Conservation (phyloP, 2,329 filamentous ascomycete genomes). For the Colletotrichum sansevieriae region DNA sequence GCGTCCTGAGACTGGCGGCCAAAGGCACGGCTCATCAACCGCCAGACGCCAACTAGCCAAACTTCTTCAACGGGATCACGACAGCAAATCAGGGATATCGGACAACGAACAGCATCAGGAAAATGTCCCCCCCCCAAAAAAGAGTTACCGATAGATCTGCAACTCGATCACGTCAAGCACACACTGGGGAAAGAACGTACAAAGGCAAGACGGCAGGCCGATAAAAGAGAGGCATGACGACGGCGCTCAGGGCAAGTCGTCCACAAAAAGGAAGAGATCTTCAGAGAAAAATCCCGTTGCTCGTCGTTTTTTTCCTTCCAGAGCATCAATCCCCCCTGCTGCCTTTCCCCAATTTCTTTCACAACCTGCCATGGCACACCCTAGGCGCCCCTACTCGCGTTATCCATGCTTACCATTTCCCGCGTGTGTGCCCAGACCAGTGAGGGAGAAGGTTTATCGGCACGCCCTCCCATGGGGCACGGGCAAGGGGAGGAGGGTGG, state of each 20-base stretch:
- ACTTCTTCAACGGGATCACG: conserved; percentile 34
- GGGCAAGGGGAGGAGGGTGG: not conserved
- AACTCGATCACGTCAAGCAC: not conserved
- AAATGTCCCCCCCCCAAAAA: too few species aligned
- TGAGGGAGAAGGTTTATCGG: not conserved
- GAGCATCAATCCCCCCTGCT: too few species aligned
- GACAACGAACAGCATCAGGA: too few species aligned
- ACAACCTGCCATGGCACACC: conserved; percentile 35
- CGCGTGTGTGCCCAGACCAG: too few species aligned
- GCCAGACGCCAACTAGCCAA: conserved; percentile 38
- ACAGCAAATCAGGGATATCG: conserved; percentile 19
- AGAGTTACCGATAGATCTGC: not conserved
- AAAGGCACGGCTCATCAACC: conserved; percentile 43
- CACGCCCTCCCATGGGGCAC: conserved; percentile 13
- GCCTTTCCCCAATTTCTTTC: conserved; percentile 21
- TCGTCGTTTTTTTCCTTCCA: too few species aligned
- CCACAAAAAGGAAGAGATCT: conserved; percentile 22
- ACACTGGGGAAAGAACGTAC: not conserved
- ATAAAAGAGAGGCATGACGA: conserved; percentile 13
- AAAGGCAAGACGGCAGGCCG: not conserved
- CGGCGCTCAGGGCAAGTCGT: conserved; percentile 10
- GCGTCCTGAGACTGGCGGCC: conserved; percentile 41
- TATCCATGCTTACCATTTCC: too few species aligned
- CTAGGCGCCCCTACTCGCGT: conserved; percentile 21
- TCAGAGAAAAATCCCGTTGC: conserved; percentile 13